Evolutionary conservation across 208 protist genomes (phyloP), one percentile per base, ranked within the genome.

Genomic region (Leishmania tropica): DNA sequence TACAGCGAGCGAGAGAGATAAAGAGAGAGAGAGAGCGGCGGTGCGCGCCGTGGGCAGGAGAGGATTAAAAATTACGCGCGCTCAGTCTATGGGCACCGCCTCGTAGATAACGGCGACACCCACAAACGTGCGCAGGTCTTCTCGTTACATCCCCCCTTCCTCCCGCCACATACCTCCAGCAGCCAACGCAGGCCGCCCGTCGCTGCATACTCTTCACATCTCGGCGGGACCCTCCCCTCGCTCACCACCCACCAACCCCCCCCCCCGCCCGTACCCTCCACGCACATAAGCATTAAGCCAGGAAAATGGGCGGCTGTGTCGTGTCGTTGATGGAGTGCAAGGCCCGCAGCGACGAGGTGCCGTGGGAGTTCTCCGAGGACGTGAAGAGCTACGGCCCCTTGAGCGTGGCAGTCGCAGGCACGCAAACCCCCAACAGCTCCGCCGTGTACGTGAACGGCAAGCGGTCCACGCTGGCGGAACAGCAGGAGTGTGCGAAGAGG

Each of bases 361-460:
- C 83, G 6, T 76, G 72, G 72, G 1, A 80, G 81, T 40, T 51
- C 60, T 19, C 35, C 70, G 56, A 85, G 71, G 56, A 75, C 4
- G 31, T 88, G 31, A 70, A 71, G 8, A 58, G 19, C 11, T 90
- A 92, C 76, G 92, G 87, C 37, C 62, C 71, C 40, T 70, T 84
- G 70, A 92, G 80, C 51, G 35, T 79, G 19, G 19, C 86, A 0
- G 67, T 96, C 17, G 81, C 83, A 1, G 83, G 82, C 53, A 94
- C 89, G 2, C 89, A 90, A 74, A 94, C 90, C 28, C 53, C 74
- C 6, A 89, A 58, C 0, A 90, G 84, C 76, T 85, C 85, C 6
- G 79, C 81, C 35, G 72, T 90, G 67, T 94, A 92, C 80, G 89
- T 86, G 76, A 89, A 92, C 76, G 85, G 81, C 64, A 68, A 83